Evolutionary conservation across 371 early-diverging fungal species (phyloP), one percentile per base, ranked within the genome.

Genomic region (Actinomortierella ambigua): DNA sequence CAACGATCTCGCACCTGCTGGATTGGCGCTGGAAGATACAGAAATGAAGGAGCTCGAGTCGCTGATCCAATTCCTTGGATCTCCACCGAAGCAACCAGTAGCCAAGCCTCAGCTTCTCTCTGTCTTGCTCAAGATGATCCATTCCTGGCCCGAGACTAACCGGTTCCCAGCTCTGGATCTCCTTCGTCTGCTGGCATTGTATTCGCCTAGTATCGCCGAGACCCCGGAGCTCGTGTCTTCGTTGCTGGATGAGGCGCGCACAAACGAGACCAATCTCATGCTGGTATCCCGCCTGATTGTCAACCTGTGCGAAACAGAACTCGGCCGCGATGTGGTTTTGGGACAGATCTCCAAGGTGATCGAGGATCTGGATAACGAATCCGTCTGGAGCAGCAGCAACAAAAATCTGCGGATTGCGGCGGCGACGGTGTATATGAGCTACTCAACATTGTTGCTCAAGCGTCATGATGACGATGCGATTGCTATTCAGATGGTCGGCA

Each of bases 151-250:
- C 1, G 70, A 76, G 15, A 68, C 75, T 13, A 65, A 80, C 13
- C 86, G 94, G 5, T 95, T 95, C 76, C 97, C 97, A 55, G 93
- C 85, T 3, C 76, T 97, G 50, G 98, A 97, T 63, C 68, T 96
- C 17, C 65, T 96, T 20, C 89, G 98, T 3, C 77, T 96, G 9
- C 59, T 82, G 4, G 81, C 86, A 0, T 68, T 92, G 5, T 77
- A 86, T 52, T 78, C 84, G 1, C 57, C 60, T 4, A 56, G 53
- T 20, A 64, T 77, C 0, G 67, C 67, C 1, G 75, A 69, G 46
- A 69, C 58, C 1, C 77, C 64, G 2, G 61, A 57, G 42, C 50
- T 61, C 42, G 60, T 65, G 40, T 52, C 49, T 55, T 59, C 57
- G 1, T 59, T 66, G 20, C 57, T 63, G 61, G 18, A 54, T 6